Percentiles rank a stretch among this genome's conserved stretches.
These are phyloP conservation scores for Aspergillus versicolor DNA, from an alignment of 2,329 filamentous ascomycete species.

Conservation along the genomic window DNA sequence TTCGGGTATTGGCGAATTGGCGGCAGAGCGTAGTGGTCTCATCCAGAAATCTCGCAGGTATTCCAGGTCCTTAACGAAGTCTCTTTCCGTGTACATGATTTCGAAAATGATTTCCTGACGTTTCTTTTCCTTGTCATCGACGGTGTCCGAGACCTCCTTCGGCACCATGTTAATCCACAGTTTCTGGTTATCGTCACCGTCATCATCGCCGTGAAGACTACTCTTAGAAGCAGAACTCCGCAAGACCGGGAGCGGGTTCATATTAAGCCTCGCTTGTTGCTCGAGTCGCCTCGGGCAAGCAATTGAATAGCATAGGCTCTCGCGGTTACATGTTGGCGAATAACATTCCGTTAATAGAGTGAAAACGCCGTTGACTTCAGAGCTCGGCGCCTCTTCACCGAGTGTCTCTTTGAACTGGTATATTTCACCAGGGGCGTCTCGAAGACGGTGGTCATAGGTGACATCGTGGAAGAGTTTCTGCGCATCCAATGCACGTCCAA, in stretches of 20 bases:
- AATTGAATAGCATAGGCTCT: slow-evolving; percentile 96
- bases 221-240: slow-evolving; percentile 67
- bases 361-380: slow-evolving; percentile 91
- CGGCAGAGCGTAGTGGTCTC: slow-evolving; percentile 76
- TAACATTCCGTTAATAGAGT: slow-evolving; percentile 96
- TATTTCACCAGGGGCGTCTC: slow-evolving; percentile 91
- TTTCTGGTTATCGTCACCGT: slow-evolving; percentile 93
- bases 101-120: slow-evolving; percentile 97
- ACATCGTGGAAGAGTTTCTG: slow-evolving; percentile 99
- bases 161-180: slow-evolving; percentile 99
- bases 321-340: slow-evolving; percentile 92
- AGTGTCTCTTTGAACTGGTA: slow-evolving; percentile 96
- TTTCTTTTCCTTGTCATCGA: slow-evolving; percentile 92
- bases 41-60: slow-evolving; percentile 99
- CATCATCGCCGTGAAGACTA: slow-evolving; percentile 75
- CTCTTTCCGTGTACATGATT: slow-evolving; percentile 96
- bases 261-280: slow-evolving; percentile 88
- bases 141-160: slow-evolving; percentile 87
- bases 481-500: slow-evolving; percentile 89
- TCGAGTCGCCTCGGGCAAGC: slow-evolving; percentile 91
- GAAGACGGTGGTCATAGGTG: slow-evolving; percentile 91
- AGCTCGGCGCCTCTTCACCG: slow-evolving; percentile 67
- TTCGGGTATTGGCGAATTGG: slow-evolving; percentile 81
- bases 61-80: slow-evolving; percentile 98
- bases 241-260: slow-evolving; percentile 87